Conservation (phyloP, 2,329 filamentous ascomycete species). For the Fusarium vanettenii region DNA sequence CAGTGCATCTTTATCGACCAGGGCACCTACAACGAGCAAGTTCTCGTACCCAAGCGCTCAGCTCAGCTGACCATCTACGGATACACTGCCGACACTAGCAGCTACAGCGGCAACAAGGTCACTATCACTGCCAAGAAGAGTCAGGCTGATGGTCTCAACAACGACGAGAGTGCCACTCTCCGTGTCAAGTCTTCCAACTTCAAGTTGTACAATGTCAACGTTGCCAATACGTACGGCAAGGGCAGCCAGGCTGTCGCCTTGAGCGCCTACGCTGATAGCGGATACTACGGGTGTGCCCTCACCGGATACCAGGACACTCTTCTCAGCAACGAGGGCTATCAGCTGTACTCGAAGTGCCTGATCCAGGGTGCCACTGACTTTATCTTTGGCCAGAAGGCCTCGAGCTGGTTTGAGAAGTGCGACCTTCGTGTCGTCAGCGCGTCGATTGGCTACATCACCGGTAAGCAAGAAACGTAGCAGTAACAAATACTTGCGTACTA, state of each 20-base stretch:
- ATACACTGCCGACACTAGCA: constrained; percentile 61
- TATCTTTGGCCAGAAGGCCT: constrained; percentile 58
- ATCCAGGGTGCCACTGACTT: constrained; percentile 63
- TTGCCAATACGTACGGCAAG: constrained; percentile 59
- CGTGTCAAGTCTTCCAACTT: constrained; percentile 61
- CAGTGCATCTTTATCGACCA: constrained; percentile 76
- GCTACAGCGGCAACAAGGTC: constrained; percentile 67
- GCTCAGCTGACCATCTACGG: constrained; percentile 68
- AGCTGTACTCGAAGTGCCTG: constrained; percentile 58
- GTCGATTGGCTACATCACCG: constrained; percentile 55
- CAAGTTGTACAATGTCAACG: constrained; percentile 71
- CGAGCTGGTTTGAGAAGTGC: constrained; percentile 57
- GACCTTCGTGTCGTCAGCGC: constrained; percentile 53
- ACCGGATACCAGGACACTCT: constrained; percentile 64
- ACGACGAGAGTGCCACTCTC: constrained; percentile 64
- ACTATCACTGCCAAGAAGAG: constrained; percentile 57
- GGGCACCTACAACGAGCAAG: constrained; percentile 61
- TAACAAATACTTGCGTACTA: neutral
- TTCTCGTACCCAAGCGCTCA: constrained; percentile 61
- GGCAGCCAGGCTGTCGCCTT: constrained; percentile 61
- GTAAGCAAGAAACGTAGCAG: constrained; percentile 38
- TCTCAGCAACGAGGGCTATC: constrained; percentile 57
- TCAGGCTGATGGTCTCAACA: constrained; percentile 60
- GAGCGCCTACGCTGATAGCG: constrained; percentile 56
- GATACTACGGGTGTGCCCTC: constrained; percentile 60